Evolutionary conservation across 2,329 filamentous ascomycete species (phyloP), one percentile per base, ranked within the genome.

Genomic region (Didymella sp.): DNA sequence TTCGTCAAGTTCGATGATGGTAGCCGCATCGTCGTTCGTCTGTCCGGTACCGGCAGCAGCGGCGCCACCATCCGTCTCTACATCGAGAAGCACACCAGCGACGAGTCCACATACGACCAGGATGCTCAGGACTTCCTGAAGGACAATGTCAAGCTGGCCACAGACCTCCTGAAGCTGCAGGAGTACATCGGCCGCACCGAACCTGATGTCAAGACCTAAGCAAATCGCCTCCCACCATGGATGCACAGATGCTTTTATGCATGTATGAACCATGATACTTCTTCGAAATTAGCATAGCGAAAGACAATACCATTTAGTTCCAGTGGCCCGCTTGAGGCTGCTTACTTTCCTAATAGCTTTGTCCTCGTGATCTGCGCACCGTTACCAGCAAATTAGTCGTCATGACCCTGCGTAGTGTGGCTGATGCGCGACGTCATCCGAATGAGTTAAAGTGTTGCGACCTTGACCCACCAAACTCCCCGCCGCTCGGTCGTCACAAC

Each of bases 31-130:
- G 92, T 99, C 49, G 92, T 98, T 56, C 90, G 95, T 70, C 84
- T 99, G 58, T 98, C 94, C 1, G 95, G 95, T 47, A 99, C 95
- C 19, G 95, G 95, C 64, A 96, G 91, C 69, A 96, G 91, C 46
- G 95, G 95, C 54, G 95, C 95, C 44, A 99, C 95, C 28, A 98
- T 99, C 75, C 90, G 95, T 62, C 84, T 99, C 66, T 99, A 99
- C 79, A 89, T 99, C 67, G 95, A 99, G 86, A 94, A 95, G 83
- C 91, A 98, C 82, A 93, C 91, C 78, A 85, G 81, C 63, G 92
- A 98, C 73, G 82, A 87, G 60, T 87, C 85, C 60, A 92, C 87
- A 58, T 96, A 95, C 73, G 85, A 82, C 56, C 77, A 89, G 72
- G 91, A 96, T 76, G 92, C 93, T 13, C 95, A 99, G 80, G 92